A percentile compares a stretch with the other conserved stretches of the same genome.
These are phyloP conservation scores for Panicum hallii DNA, from an alignment of 202 grass and related monocot species.

Conservation along the genomic window DNA sequence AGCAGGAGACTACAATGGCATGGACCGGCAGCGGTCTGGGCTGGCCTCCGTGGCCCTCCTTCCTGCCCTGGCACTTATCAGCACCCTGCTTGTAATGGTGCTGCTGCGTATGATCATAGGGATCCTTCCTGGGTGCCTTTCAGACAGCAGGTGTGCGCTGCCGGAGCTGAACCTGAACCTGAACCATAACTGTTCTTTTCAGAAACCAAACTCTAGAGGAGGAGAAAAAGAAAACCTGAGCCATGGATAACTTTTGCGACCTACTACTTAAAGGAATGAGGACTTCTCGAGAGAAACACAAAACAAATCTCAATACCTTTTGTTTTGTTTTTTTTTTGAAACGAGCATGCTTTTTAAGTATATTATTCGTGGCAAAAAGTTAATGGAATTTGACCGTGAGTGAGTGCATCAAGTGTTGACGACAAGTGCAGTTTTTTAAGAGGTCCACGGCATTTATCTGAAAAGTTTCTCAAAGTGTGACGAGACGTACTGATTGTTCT, in stretches of 20 bases:
- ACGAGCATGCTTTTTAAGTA: not conserved
- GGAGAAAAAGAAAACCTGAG: no score
- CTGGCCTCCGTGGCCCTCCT: no score
- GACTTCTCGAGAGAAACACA: not conserved
- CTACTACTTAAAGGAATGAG: not conserved
- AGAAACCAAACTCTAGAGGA: no score
- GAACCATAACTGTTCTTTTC: no score
- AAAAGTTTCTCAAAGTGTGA: not conserved
- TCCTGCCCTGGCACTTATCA: not conserved
- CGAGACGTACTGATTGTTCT: not conserved
- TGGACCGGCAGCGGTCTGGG: no score
- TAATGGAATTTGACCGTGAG: no score
- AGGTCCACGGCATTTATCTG: not conserved
- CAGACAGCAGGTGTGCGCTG: not conserved
- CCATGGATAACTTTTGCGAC: no score
- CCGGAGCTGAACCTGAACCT: no score
- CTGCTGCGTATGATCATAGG: not conserved
- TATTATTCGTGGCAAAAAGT: not conserved
- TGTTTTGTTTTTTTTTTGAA: no score
- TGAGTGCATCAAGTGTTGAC: no score
- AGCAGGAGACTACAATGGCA: no score
- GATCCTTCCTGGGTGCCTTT: not conserved
- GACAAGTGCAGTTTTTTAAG: not conserved
- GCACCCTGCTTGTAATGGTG: not conserved
- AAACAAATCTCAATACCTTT: not conserved